Conservation (phyloP, 2,329 filamentous ascomycete genomes). For the Penicillium hesseltinei region DNA sequence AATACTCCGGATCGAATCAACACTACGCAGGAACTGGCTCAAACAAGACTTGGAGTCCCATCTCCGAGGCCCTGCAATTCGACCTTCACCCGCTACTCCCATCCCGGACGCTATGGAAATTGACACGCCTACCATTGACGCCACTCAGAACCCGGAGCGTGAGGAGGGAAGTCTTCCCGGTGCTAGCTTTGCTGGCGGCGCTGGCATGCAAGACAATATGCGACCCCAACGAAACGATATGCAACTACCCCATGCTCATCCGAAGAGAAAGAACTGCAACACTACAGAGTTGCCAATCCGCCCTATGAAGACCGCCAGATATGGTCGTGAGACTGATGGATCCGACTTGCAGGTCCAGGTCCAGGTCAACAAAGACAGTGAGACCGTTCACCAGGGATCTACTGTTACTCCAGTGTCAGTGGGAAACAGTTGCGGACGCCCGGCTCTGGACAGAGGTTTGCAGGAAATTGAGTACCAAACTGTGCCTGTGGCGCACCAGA, state of each 20-base stretch:
- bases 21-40: conserved; percentile 57
- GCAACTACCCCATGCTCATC: background rate
- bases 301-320: background rate
- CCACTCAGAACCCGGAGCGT: background rate
- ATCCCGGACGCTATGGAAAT: background rate
- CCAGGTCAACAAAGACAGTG: background rate
- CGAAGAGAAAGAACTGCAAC: background rate
- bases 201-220: background rate
- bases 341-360: background rate
- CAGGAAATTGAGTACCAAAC: background rate
- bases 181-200: background rate
- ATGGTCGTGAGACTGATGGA: no score
- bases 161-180: background rate
- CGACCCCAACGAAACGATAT: background rate
- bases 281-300: background rate
- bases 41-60: conserved; percentile 42
- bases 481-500: background rate
- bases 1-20: conserved; percentile 52
- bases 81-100: no score
- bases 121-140: accelerated
- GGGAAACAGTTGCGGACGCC: background rate
- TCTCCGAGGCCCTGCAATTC: background rate
- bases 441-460: background rate
- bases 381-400: background rate
- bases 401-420: background rate